A percentile compares a stretch with the other conserved stretches of the same genome.
These are phyloP conservation scores for Conticribra guillardii DNA, from an alignment of 108 stramenopile species.

Conservation along the genomic window DNA sequence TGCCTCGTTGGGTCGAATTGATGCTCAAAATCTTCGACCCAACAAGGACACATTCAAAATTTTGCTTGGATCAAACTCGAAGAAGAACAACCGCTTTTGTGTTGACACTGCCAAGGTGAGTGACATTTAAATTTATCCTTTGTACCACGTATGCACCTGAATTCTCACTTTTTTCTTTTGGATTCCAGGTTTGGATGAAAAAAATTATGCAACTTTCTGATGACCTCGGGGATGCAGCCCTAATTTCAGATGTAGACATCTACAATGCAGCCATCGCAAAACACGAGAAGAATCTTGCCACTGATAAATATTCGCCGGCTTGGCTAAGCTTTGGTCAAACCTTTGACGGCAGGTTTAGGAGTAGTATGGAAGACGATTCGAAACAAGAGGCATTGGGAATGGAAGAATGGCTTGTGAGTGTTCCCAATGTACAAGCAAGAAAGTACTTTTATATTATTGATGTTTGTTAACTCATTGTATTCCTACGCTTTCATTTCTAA, in stretches of 20 bases:
- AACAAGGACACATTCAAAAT: constrained; percentile 39
- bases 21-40: constrained; percentile 12
- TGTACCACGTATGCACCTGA: no score
- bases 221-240: constrained; percentile 9
- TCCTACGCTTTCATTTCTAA: no score
- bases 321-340: constrained; percentile 39
- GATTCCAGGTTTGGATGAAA: constrained; percentile 32
- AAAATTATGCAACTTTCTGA: constrained; percentile 50
- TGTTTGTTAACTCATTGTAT: no score
- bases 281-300: neutral
- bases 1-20: constrained; percentile 6
- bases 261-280: constrained; percentile 71
- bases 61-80: constrained; percentile 37
- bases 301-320: constrained; percentile 32
- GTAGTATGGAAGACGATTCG: constrained; percentile 15
- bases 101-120: constrained; percentile 39
- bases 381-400: constrained; percentile 49
- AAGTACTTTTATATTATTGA: no score
- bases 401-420: constrained; percentile 54
- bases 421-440: neutral
- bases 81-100: constrained; percentile 46
- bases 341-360: constrained; percentile 49
- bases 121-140: no score
- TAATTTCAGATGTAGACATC: constrained; percentile 50
- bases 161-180: no score